Evolutionary conservation across 1,139 yeast genomes (phyloP).

Genomic region (Sugiyamaella xylanicola): DNA sequence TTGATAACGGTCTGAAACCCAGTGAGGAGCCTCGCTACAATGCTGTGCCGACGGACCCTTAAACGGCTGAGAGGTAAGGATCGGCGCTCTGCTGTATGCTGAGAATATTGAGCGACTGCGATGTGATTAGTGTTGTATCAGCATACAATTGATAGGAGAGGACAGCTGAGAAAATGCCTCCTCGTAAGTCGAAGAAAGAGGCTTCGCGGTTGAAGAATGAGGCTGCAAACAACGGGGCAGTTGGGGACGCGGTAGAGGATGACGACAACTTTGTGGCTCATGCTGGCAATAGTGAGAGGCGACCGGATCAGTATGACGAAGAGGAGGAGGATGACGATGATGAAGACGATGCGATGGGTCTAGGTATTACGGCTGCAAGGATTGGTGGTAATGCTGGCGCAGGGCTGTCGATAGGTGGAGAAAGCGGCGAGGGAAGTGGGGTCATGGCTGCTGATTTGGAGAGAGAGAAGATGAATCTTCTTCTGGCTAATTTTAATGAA

Average conservation of each 20-base stretch:
- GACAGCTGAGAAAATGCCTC: slow-evolving; percentile 6
- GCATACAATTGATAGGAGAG: background rate
- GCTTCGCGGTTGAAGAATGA: slow-evolving; percentile 4
- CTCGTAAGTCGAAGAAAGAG: slow-evolving; percentile 16
- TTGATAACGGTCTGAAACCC: too few relatives aligned
- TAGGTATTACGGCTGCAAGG: slow-evolving; percentile 9
- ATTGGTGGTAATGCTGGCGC: background rate
- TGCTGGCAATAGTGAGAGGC: slow-evolving; percentile 3
- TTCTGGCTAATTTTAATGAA: slow-evolving; percentile 73
- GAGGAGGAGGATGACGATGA: slow-evolving; percentile 27
- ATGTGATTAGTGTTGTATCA: too few relatives aligned
- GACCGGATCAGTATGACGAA: slow-evolving; percentile 16
- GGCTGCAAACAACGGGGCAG: background rate
- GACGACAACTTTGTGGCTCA: slow-evolving; percentile 11
- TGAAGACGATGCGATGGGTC: slow-evolving; percentile 26
- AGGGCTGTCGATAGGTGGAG: background rate
- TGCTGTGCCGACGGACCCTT: too few relatives aligned
- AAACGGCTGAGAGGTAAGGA: too few relatives aligned
- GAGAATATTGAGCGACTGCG: too few relatives aligned
- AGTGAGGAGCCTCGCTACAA: background rate
- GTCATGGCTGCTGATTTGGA: slow-evolving; percentile 32
- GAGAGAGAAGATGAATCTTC: slow-evolving; percentile 59
- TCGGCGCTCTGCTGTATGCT: too few relatives aligned
- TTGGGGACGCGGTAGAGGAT: background rate
- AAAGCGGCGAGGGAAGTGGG: slow-evolving; percentile 18